phyloP scores from a whole-genome alignment of 2,329 filamentous ascomycete genomes.

The Xylariaceae sp. region DNA sequence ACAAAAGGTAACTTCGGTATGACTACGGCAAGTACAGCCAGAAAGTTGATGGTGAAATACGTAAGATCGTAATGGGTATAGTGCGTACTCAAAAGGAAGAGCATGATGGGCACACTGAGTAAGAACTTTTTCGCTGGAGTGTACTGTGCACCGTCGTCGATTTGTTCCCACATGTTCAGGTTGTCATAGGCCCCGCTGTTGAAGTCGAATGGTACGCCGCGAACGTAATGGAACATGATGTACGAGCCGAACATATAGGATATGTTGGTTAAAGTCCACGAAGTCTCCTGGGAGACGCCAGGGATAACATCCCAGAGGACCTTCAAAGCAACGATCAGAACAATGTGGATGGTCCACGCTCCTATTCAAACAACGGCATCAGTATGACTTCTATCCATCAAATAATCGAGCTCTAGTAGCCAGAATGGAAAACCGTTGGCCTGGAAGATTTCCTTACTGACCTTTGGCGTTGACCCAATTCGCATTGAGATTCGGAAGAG shows the following conservation, averaged over 20 bases:
- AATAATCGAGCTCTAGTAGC: neutral
- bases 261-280: constrained; percentile 98
- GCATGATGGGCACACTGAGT: constrained; percentile 86
- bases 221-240: constrained; percentile 99
- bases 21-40: constrained; percentile 88
- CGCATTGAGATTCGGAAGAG: constrained; percentile 92
- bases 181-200: constrained; percentile 98
- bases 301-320: constrained; percentile 97
- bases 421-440: constrained; percentile 1
- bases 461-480: constrained; percentile 99
- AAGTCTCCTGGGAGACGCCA: constrained; percentile 94
- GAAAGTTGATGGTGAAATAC: constrained; percentile 96
- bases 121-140: constrained; percentile 99
- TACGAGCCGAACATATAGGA: constrained; percentile 99
- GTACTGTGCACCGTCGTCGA: constrained; percentile 98
- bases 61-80: constrained; percentile 98
- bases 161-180: constrained; percentile 99
- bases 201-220: constrained; percentile 97
- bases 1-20: constrained; percentile 96
- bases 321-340: constrained; percentile 88
- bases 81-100: constrained; percentile 96
- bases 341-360: constrained; percentile 96
- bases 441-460: constrained; percentile 50
- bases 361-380: constrained; percentile 56
- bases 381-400: constrained; percentile 9